Conservation (phyloP, 2,329 filamentous ascomycete species). For the Orbilia quercus region DNA sequence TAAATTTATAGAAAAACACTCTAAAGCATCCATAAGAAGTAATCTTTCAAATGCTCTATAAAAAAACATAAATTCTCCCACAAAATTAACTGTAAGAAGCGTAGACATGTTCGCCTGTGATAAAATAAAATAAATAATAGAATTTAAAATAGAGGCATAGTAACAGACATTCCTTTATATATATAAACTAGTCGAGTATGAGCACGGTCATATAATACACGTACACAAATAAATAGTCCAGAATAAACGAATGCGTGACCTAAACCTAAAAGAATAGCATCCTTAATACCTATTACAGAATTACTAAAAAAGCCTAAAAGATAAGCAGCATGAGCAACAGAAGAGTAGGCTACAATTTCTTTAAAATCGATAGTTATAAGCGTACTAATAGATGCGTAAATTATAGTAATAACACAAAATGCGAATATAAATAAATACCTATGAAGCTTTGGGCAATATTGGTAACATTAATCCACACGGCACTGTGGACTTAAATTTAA, state of each 20-base stretch:
- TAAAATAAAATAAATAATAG: conserved; percentile 60
- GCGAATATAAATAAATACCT: conserved; percentile 59
- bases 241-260: conserved; percentile 61
- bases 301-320: conserved; percentile 61
- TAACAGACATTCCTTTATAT: conserved; percentile 60
- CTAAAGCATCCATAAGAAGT: conserved; percentile 61
- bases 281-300: conserved; percentile 61
- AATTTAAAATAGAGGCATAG: conserved; percentile 61
- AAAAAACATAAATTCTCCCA: conserved; percentile 62
- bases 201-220: conserved; percentile 61
- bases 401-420: conserved; percentile 60
- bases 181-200: conserved; percentile 61
- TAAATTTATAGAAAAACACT: conserved; percentile 61
- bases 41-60: conserved; percentile 62
- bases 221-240: conserved; percentile 61
- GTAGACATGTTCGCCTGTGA: conserved; percentile 61
- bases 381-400: conserved; percentile 60
- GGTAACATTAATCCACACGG: conserved; percentile 61
- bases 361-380: conserved; percentile 61
- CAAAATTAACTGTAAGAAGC: conserved; percentile 61
- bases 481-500: conserved; percentile 61
- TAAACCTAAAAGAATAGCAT: conserved; percentile 61
- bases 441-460: conserved; percentile 59
- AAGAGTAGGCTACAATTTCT: conserved; percentile 61
- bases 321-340: conserved; percentile 60